Evolutionary conservation across 106 monocot species (phyloP).

Genomic region (Phalaenopsis equestris): DNA sequence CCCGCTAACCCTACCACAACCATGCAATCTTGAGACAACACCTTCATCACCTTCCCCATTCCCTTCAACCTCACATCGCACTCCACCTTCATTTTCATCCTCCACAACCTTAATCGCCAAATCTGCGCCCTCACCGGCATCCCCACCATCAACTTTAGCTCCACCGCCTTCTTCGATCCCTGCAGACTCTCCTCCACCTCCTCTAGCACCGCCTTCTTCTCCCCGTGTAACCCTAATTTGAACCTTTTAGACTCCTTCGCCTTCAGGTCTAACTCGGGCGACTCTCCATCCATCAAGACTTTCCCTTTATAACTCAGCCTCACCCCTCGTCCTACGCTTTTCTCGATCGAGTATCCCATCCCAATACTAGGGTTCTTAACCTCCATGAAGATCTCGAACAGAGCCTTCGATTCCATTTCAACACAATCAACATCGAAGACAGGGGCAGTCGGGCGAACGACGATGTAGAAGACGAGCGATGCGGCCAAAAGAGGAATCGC

Average conservation of each 20-base stretch:
- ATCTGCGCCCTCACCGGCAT: slow-evolving; percentile 19
- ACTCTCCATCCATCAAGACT: slow-evolving; percentile 20
- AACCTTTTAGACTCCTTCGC: slow-evolving; percentile 14
- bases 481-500: background rate
- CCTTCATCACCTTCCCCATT: slow-evolving; percentile 11
- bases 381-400: slow-evolving; percentile 22
- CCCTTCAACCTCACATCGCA: slow-evolving; percentile 27
- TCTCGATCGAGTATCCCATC: slow-evolving; percentile 20
- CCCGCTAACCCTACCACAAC: background rate
- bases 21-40: slow-evolving; percentile 35
- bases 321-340: slow-evolving; percentile 10
- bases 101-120: slow-evolving; percentile 15
- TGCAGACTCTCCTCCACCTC: slow-evolving; percentile 1
- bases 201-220: slow-evolving; percentile 6
- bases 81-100: slow-evolving; percentile 15
- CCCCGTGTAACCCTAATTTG: slow-evolving; percentile 14
- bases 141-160: slow-evolving; percentile 17
- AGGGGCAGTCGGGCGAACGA: slow-evolving; percentile 23
- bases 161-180: slow-evolving; percentile 17
- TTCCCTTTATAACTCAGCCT: background rate
- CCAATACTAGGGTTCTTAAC: slow-evolving; percentile 27
- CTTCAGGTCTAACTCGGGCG: slow-evolving; percentile 18
- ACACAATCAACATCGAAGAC: slow-evolving; percentile 20
- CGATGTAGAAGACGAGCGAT: slow-evolving; percentile 8
- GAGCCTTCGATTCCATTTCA: background rate